A percentile compares a stretch with the other conserved stretches of the same genome.
These are phyloP conservation scores for Fagopyrum tataricum DNA, from an alignment of 148 eudicot genomes.

Conservation along the genomic window DNA sequence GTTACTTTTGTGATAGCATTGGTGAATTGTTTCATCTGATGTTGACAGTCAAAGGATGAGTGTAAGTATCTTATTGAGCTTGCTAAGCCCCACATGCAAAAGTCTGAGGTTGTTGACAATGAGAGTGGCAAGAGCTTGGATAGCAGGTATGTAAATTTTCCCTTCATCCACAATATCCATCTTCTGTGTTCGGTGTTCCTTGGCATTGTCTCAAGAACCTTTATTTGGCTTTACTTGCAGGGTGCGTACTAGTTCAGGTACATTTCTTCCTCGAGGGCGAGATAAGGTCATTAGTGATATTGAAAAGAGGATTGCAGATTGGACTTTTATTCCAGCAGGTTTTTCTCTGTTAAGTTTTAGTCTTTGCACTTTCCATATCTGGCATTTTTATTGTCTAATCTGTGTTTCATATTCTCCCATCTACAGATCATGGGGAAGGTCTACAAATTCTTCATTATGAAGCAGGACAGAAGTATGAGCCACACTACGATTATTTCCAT, in stretches of 20 bases:
- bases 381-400: not conserved
- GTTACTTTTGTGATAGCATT: not conserved
- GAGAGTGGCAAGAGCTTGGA: constrained; percentile 70
- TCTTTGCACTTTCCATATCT: not conserved
- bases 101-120: constrained; percentile 80
- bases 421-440: constrained; percentile 88
- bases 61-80: constrained; percentile 78
- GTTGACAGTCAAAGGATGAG: constrained; percentile 70
- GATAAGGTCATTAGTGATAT: constrained; percentile 59
- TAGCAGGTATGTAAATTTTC: constrained; percentile 47
- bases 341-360: not conserved
- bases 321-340: constrained; percentile 79
- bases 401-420: not conserved
- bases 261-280: constrained; percentile 70
- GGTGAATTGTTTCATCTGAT: not conserved
- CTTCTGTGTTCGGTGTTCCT: constrained; percentile 12
- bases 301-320: constrained; percentile 91
- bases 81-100: constrained; percentile 80
- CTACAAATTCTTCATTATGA: constrained; percentile 91
- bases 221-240: constrained; percentile 27
- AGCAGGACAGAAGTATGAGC: constrained; percentile 85
- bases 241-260: constrained; percentile 91
- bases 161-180: not conserved
- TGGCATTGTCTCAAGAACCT: constrained; percentile 1
- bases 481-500: constrained; percentile 78